Evolutionary conservation across 148 eudicot species (phyloP).

Genomic region (Vaccinium vitisidaea): DNA sequence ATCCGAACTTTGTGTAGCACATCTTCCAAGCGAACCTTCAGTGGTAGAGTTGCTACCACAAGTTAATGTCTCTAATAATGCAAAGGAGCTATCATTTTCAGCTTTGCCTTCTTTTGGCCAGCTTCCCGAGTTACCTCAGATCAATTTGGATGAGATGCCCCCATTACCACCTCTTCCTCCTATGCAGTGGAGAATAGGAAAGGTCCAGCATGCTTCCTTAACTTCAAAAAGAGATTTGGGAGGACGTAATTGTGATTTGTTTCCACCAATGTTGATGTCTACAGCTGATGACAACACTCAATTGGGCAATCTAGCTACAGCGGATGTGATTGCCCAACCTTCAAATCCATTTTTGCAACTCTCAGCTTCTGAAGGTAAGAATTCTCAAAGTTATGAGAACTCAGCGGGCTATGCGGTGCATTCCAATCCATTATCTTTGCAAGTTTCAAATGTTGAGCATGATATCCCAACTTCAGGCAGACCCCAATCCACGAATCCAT

Average conservation of each 20-base stretch:
- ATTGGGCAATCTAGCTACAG: conserved; percentile 1
- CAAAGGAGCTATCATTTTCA: conserved; percentile 23
- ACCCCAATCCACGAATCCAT: conserved; percentile 13
- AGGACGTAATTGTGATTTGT: conserved; percentile 20
- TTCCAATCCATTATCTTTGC: conserved; percentile 18
- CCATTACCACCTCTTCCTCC: conserved; percentile 99
- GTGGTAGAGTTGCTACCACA: conserved; percentile 26
- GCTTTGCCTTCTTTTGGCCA: conserved; percentile 30
- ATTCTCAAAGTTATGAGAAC: conserved; percentile 21
- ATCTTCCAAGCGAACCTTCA: conserved; percentile 29
- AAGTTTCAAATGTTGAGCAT: conserved; percentile 25
- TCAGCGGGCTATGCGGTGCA: conserved; percentile 21
- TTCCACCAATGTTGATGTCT: conserved; percentile 28
- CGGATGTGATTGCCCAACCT: conserved; percentile 15
- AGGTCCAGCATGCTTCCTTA: conserved; percentile 42
- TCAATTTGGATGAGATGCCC: conserved; percentile 57
- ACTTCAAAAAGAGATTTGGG: conserved; percentile 31
- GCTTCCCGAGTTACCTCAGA: conserved; percentile 39
- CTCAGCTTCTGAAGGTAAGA: conserved; percentile 21
- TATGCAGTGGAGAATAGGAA: conserved; percentile 87
- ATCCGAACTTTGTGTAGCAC: conserved; percentile 20
- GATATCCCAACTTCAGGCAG: conserved; percentile 14
- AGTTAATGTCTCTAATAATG: conserved; percentile 26
- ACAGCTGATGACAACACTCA: conserved; percentile 22
- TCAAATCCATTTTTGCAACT: conserved; percentile 21